Evolutionary conservation across 306 rosid species (phyloP).

Genomic region (Sphenostylis stenocarpa): DNA sequence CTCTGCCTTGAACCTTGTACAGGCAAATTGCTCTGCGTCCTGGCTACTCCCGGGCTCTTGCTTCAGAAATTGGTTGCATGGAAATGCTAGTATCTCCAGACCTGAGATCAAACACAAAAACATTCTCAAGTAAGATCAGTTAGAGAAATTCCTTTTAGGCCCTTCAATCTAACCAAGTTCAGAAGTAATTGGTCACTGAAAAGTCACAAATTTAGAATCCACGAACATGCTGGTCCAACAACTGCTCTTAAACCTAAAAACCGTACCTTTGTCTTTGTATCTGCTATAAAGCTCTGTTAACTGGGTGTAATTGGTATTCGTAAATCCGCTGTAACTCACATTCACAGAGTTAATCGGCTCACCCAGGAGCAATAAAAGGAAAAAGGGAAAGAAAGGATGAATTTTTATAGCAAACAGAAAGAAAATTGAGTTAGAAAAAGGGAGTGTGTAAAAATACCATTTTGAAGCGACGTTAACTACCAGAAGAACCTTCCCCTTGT

Average conservation of each 20-base stretch:
- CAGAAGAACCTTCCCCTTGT: conserved; percentile 77
- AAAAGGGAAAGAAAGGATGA: not conserved
- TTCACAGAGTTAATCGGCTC: conserved; percentile 3
- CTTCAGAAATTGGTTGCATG: conserved; percentile 80
- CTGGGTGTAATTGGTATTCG: conserved; percentile 77
- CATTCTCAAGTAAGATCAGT: not conserved
- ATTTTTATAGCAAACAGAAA: not conserved
- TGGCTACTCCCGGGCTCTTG: conserved; percentile 79
- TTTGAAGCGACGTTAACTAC: conserved; percentile 91
- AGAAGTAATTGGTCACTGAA: conserved; percentile 1
- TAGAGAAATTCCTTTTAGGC: not conserved
- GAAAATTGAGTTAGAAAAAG: not conserved
- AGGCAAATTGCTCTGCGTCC: conserved; percentile 65
- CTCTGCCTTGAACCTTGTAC: conserved; percentile 81
- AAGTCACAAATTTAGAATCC: conserved; percentile 8
- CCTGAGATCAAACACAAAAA: conserved; percentile 49
- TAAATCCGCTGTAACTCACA: conserved; percentile 56
- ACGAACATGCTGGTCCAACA: conserved; percentile 21
- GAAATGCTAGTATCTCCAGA: conserved; percentile 86
- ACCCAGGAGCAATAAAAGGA: conserved; percentile 15
- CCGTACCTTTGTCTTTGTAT: conserved; percentile 71
- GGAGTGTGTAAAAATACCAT: conserved; percentile 47
- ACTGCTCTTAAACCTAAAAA: conserved; percentile 2
- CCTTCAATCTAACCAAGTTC: conserved; percentile 12
- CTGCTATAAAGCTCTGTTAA: conserved; percentile 66